These are phyloP conservation scores for Austroboletus eburneus DNA, from an alignment of 768 basidiomycete genomes.

Conservation along the genomic window DNA sequence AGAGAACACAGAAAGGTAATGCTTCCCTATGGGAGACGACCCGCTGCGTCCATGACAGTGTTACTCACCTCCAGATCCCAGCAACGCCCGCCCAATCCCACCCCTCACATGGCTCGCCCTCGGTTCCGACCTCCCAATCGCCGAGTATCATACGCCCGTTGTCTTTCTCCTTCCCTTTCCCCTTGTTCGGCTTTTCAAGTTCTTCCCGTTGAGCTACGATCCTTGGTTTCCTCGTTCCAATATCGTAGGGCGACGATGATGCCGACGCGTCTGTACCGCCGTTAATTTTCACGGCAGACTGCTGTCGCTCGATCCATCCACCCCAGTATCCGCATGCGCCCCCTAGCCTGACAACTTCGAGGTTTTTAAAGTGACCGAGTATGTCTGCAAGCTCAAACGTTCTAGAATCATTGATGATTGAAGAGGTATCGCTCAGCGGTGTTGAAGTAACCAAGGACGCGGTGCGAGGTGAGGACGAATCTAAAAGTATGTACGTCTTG, in stretches of 20 bases:
- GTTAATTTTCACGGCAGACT: not conserved
- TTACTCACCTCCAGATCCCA: slow-evolving; percentile 50
- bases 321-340: slow-evolving; percentile 41
- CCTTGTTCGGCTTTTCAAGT: slow-evolving; percentile 9
- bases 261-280: not conserved
- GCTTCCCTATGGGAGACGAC: too few species aligned
- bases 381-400: slow-evolving; percentile 19
- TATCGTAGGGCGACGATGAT: not conserved
- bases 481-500: not conserved
- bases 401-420: not conserved
- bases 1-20: too few species aligned
- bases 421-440: not conserved
- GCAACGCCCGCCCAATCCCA: slow-evolving; percentile 60
- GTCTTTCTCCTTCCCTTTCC: slow-evolving; percentile 20
- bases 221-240: slow-evolving; percentile 7
- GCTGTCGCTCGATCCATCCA: slow-evolving; percentile 14
- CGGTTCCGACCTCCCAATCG: slow-evolving; percentile 22
- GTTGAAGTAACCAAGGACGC: not conserved
- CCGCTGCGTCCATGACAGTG: too few species aligned
- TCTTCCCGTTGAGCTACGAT: slow-evolving; percentile 9
- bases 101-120: slow-evolving; percentile 32
- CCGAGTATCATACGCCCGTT: not conserved
- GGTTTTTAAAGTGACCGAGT: slow-evolving; percentile 25
- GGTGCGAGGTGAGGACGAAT: not conserved
- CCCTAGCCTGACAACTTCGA: slow-evolving; percentile 40